A percentile compares a stretch with the other conserved stretches of the same genome.
Evolutionary conservation across 495 filamentous ascomycete species (phyloP).

Genomic region (Podospora comata): DNA sequence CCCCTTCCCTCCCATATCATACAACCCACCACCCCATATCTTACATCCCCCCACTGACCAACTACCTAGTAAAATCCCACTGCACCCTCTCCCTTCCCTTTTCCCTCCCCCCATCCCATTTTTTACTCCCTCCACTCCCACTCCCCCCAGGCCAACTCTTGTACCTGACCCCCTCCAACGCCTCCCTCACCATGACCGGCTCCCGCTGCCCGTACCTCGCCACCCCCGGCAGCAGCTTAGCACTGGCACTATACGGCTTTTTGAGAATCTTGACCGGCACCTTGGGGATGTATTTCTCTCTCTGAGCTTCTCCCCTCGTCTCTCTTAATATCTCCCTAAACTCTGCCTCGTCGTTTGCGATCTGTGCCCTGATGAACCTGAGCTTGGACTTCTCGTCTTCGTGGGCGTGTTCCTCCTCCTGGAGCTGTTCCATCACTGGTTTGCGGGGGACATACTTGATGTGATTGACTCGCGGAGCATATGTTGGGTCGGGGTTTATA

Average conservation of each 20-base stretch:
- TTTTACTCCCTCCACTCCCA: too few species aligned
- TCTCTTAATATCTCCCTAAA: constrained; percentile 53
- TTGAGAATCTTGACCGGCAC: background rate
- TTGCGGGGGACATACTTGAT: constrained; percentile 66
- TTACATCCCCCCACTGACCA: too few species aligned
- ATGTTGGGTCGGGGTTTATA: constrained; percentile 45
- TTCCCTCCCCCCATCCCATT: too few species aligned
- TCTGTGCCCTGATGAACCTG: constrained; percentile 78
- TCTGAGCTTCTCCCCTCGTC: background rate
- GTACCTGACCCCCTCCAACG: background rate
- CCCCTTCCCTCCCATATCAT: too few species aligned
- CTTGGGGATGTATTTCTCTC: background rate
- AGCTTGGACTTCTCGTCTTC: constrained; percentile 40
- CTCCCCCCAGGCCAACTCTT: background rate
- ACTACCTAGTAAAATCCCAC: too few species aligned
- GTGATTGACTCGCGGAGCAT: constrained; percentile 45
- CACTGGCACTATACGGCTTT: background rate
- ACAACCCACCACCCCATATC: too few species aligned
- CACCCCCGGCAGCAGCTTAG: background rate
- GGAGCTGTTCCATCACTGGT: constrained; percentile 74
- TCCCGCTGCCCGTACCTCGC: background rate
- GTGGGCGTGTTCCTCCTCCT: constrained; percentile 32
- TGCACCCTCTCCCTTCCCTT: too few species aligned
- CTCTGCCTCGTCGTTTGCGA: constrained; percentile 70
- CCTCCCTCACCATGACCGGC: background rate